phyloP scores from a whole-genome alignment of 495 filamentous ascomycete species.

The Xylaria castorea region DNA sequence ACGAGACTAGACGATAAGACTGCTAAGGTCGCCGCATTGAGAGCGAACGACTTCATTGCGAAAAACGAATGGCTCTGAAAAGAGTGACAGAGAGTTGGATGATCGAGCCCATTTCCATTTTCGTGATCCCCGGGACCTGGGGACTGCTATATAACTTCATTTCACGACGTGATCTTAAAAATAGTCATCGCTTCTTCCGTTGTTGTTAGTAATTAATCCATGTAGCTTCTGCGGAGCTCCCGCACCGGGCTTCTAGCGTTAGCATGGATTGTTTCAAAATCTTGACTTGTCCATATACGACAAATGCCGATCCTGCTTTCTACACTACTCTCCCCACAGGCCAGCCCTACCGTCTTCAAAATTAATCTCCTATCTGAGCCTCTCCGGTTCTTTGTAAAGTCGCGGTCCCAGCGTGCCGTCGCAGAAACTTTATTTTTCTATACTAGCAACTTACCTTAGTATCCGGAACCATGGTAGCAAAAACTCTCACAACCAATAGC shows the following conservation, averaged over 20 bases:
- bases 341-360: neutral
- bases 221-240: neutral
- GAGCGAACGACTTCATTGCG: conserved; percentile 16
- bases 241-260: neutral
- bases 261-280: conserved; percentile 3
- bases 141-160: neutral
- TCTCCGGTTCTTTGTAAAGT: neutral
- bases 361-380: neutral
- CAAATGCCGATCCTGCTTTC: neutral
- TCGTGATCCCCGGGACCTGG: neutral
- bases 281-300: neutral
- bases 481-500: neutral
- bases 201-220: neutral
- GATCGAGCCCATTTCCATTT: conserved; percentile 1
- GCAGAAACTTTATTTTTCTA: neutral
- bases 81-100: conserved; percentile 23
- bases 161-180: neutral
- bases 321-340: too few relatives aligned
- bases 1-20: neutral
- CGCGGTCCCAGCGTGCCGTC: neutral
- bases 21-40: conserved; percentile 7
- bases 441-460: neutral
- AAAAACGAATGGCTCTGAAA: conserved; percentile 18
- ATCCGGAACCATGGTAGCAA: neutral
- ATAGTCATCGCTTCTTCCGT: conserved; percentile 1